Evolutionary conservation across 2,329 filamentous ascomycete species (phyloP).

Genomic region (Penicillium fuscoglaucum): DNA sequence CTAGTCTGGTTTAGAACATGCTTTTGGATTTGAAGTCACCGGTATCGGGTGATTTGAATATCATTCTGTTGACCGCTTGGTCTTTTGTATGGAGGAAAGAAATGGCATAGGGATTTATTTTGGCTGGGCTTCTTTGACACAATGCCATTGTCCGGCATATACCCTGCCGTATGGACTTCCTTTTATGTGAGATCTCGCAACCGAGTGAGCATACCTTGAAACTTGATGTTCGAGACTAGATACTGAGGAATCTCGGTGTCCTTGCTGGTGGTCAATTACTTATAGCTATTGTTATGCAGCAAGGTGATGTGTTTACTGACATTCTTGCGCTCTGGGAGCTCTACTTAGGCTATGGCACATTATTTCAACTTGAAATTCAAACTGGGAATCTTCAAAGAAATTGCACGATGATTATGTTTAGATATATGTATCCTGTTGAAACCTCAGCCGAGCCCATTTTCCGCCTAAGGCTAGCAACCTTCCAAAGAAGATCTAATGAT

Average conservation of each 20-base stretch:
- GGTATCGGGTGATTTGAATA: not conserved
- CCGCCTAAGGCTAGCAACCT: not conserved
- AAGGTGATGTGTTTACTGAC: not conserved
- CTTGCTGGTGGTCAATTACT: not conserved
- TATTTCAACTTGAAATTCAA: not conserved
- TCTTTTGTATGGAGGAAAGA: not conserved
- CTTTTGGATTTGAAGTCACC: not conserved
- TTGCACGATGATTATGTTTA: not conserved
- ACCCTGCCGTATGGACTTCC: not conserved
- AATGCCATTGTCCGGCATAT: not conserved
- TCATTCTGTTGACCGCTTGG: not conserved
- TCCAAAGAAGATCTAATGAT: not conserved
- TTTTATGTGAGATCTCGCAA: not conserved
- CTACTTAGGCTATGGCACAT: not conserved
- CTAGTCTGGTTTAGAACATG: slow-evolving; percentile 1
- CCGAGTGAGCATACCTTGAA: not conserved
- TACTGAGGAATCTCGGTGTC: too few species aligned
- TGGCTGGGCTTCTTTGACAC: not conserved
- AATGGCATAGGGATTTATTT: not conserved
- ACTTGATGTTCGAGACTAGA: not conserved
- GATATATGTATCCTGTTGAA: not conserved
- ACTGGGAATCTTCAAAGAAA: not conserved
- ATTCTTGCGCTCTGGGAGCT: not conserved
- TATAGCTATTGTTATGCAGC: not conserved
- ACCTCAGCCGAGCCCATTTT: not conserved